Base-by-base conservation (phyloP, 192 early-diverging fungal genomes). In the Backusella tarrabulga region DNA sequence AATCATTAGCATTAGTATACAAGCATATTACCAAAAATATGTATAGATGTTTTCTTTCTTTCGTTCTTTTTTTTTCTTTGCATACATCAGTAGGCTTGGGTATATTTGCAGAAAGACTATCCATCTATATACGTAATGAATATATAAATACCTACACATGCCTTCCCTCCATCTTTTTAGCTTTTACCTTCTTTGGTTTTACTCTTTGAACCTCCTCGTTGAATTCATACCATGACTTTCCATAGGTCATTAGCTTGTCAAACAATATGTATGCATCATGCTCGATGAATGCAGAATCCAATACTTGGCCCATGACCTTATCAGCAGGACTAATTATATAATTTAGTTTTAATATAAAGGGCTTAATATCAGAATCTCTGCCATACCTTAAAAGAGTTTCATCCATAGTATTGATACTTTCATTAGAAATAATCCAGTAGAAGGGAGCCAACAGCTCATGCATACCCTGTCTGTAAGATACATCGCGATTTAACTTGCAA, bases 401-500 rank as follows among this genome's bases (percentile, higher is more conserved):
- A 63, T 29, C 56, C 21, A 23, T 14, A 35, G 72, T 66, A 72
- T 86, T 87, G 17, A 90, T 34, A 72, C 86, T 84, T 72, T 99
- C 97, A 6, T 79, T 56, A 29, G 95, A 87, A 23, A 99, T 90
- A 0, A 93, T 91, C 83, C 91, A 83, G 19, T 95, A 89, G 21
- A 98, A 84, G 23, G 95, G 93, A 0, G 95, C 97, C 15, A 96
- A 80, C 32, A 99, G 76, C 81, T 99, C 97, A 78, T 99, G 97
- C 97, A 99, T 99, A 34, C 97, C 97, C 80, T 99, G 97, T 46
- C 97, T 90, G 84, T 99, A 99, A 19, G 93, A 92, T n/a, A 98
- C 87, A 36, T 91, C 91, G 15, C 88, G 85, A 77, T 99, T 92
- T 79, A 96, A 86, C 78, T 96, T 96, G 83, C 93, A 94, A 80